These are phyloP conservation scores for Mariannaea sp. DNA, from an alignment of 2,329 filamentous ascomycete genomes.

Conservation along the genomic window DNA sequence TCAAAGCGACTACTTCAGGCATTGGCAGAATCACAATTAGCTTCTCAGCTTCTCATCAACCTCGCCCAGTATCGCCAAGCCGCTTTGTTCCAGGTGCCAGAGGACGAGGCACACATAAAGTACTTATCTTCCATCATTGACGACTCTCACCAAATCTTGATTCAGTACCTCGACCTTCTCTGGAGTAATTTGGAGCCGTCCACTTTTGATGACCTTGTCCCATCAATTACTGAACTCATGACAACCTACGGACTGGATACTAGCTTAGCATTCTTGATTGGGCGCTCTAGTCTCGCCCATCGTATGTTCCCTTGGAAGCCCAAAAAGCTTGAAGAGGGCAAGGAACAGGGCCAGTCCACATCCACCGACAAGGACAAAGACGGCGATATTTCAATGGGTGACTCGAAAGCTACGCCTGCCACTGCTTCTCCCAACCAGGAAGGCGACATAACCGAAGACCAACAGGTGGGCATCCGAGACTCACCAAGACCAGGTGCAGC, in stretches of 20 bases:
- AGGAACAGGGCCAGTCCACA: conserved; percentile 34
- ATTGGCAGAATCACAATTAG: conserved; percentile 76
- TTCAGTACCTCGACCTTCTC: conserved; percentile 88
- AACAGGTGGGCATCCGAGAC: conserved; percentile 40
- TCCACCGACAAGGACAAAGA: conserved; percentile 52
- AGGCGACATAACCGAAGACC: conserved; percentile 38
- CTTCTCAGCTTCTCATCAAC: conserved; percentile 82
- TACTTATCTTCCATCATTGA: conserved; percentile 86
- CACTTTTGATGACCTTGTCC: conserved; percentile 80
- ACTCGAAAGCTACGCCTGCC: conserved; percentile 40
- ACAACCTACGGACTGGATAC: conserved; percentile 79
- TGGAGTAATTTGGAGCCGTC: conserved; percentile 76
- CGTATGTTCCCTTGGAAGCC: conserved; percentile 57
- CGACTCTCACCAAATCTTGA: conserved; percentile 82
- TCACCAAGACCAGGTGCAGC: conserved; percentile 17
- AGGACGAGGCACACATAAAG: conserved; percentile 81
- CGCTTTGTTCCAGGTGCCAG: conserved; percentile 76
- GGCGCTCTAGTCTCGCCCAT: conserved; percentile 73
- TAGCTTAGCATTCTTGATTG: conserved; percentile 83
- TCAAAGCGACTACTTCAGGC: conserved; percentile 81
- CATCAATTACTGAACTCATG: conserved; percentile 74
- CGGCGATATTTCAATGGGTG: conserved; percentile 61
- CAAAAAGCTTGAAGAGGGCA: conserved; percentile 40
- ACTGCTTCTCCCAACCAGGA: conserved; percentile 38
- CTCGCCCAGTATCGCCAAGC: conserved; percentile 88